Conservation (phyloP, 805 yeast genomes). For the Wickerhamiella shivajii region DNA sequence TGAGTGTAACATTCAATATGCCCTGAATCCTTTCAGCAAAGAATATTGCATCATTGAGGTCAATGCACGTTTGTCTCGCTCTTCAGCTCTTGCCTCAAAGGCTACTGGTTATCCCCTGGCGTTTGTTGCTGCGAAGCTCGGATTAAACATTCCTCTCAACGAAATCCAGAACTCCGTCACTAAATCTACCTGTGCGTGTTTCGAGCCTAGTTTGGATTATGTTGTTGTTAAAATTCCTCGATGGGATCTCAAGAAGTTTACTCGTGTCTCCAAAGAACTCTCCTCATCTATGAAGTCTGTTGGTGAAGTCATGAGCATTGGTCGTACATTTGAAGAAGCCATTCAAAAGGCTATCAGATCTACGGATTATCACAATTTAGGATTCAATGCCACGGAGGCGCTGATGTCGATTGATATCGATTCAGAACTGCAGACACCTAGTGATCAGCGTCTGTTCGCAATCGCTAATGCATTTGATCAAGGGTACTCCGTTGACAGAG, state of each 20-base stretch:
- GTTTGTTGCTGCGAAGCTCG: constrained; percentile 93
- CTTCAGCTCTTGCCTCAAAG: constrained; percentile 97
- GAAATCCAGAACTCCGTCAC: constrained; percentile 91
- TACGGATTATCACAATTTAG: constrained; percentile 89
- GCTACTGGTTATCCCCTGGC: constrained; percentile 99
- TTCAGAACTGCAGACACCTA: constrained; percentile 84
- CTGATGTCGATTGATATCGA: constrained; percentile 88
- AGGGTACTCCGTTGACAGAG: constrained; percentile 83
- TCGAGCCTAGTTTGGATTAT: constrained; percentile 94
- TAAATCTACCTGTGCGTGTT: constrained; percentile 85
- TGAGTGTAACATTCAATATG: constrained; percentile 97
- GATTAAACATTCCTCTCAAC: constrained; percentile 79
- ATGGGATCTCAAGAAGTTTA: constrained; percentile 95
- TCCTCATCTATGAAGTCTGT: constrained; percentile 96
- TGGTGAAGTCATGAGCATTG: constrained; percentile 97
- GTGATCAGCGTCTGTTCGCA: constrained; percentile 94
- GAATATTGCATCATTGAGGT: constrained; percentile 97
- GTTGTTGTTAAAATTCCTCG: constrained; percentile 96
- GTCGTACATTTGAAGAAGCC: constrained; percentile 95
- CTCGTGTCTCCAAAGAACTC: constrained; percentile 74
- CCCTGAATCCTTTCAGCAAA: constrained; percentile 81
- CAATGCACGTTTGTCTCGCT: constrained; percentile 92
- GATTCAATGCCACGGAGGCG: constrained; percentile 56
- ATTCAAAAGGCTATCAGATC: constrained; percentile 95
- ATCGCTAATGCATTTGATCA: constrained; percentile 84